Evolutionary conservation across 495 filamentous ascomycete species (phyloP), one percentile per base, ranked within the genome.

Genomic region (Penicillium taxi): DNA sequence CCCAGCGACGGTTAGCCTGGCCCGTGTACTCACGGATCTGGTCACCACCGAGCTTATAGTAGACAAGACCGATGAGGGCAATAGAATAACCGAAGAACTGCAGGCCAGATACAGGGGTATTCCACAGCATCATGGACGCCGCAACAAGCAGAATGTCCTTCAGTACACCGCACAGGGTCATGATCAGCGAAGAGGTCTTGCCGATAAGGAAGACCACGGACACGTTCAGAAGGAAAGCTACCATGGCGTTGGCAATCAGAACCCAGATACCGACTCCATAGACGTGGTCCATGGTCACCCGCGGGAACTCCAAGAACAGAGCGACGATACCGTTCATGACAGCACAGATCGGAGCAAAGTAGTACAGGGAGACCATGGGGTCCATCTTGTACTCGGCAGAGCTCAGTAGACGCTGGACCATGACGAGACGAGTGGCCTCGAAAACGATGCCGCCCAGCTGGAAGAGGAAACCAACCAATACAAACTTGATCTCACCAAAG

Each of bases 351-450:
- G 88, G 88, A 7, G 89, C 88, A 50, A 90, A 96, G 73, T 96
- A 94, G 76, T 94, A 96, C 8, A 96, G 75, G 6, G 89, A 94
- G 23, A 96, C 88, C 25, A 94, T 74, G 34, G 88, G 88, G 60
- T 96, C 88, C 88, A 96, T 96, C 80, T 94, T 94, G 76, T 78
- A 94, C 67, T 94, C 88, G 34, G 84, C 72, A 8, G 82, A 86
- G 74, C 80, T 88, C 37, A 96, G 77, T 32, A 96, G 72, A 27
- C 79, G 78, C 70, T 94, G 81, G 28, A 96, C 86, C 82, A 96
- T 80, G 61, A 86, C 85, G 47, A 96, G 74, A 50, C 88, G 84
- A 48, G 86, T 80, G 36, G 88, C 87, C 67, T 96, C 88, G 61
- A 93, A 94, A 53, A 81, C 54, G 52, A 96, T 81, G 59, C 89